These are phyloP conservation scores for Ramularia endophylla DNA, from an alignment of 2,329 filamentous ascomycete species.

Conservation along the genomic window DNA sequence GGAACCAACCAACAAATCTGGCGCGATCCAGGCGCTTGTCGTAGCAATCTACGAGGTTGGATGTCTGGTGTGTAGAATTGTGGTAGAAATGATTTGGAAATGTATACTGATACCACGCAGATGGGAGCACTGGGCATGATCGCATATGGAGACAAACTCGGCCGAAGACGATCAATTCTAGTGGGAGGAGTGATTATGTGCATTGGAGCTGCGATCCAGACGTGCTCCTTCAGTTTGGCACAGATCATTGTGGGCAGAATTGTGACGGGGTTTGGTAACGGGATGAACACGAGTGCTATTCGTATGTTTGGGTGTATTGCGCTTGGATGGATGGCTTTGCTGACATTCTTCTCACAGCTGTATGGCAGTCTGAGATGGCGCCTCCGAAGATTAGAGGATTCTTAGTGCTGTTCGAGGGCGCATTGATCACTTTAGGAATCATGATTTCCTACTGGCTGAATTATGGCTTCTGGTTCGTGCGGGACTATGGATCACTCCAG, in stretches of 20 bases:
- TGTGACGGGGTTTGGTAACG: slow-evolving; percentile 44
- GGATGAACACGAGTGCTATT: slow-evolving; percentile 34
- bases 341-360: too few relatives aligned
- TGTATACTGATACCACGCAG: too few relatives aligned
- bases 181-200: slow-evolving; percentile 55
- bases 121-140: too few relatives aligned
- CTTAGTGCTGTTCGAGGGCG: slow-evolving; percentile 93
- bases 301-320: too few relatives aligned
- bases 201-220: slow-evolving; percentile 54
- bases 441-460: slow-evolving; percentile 49
- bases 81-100: too few relatives aligned
- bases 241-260: slow-evolving; percentile 45
- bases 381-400: slow-evolving; percentile 90
- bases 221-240: slow-evolving; percentile 42
- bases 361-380: slow-evolving; percentile 53
- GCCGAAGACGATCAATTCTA: slow-evolving; percentile 53
- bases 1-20: slow-evolving; percentile 22
- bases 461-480: slow-evolving; percentile 36
- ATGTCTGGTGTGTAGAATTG: too few relatives aligned
- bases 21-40: slow-evolving; percentile 29
- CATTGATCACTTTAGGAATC: slow-evolving; percentile 54
- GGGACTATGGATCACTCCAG: too few relatives aligned
- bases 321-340: too few relatives aligned
- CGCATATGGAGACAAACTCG: slow-evolving; percentile 53
- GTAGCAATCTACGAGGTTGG: slow-evolving; percentile 30